Conservation (phyloP, 306 rosid genomes). For the Quercus bicolor region DNA sequence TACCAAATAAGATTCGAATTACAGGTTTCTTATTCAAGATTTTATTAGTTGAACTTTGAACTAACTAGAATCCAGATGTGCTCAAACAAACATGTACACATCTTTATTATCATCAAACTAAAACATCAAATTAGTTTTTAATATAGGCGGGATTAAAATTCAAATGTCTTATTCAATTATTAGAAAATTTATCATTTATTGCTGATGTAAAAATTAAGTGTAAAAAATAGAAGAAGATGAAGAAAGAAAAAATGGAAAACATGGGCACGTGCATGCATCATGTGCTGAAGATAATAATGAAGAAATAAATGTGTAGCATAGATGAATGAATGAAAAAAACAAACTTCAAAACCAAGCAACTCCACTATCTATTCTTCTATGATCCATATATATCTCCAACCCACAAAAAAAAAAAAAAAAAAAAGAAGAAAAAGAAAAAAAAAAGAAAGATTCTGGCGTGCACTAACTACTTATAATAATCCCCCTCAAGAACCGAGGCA, state of each 20-base stretch:
- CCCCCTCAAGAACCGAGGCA: constrained; percentile 43
- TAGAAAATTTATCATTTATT: too few species aligned
- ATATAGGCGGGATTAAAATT: fast-evolving
- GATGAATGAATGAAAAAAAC: constrained; percentile 21
- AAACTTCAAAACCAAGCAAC: constrained; percentile 67
- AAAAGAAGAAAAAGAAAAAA: not conserved
- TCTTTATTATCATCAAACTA: too few species aligned
- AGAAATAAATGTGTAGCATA: not conserved
- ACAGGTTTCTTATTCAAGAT: too few species aligned
- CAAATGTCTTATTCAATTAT: fast-evolving
- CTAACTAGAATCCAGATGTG: too few species aligned
- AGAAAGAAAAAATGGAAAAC: not conserved
- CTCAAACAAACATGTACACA: too few species aligned
- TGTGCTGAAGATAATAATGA: constrained; percentile 18
- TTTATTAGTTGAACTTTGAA: too few species aligned
- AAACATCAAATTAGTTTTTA: too few species aligned
- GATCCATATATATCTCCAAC: constrained; percentile 17
- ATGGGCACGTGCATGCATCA: constrained; percentile 45
- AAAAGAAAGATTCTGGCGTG: constrained; percentile 72
- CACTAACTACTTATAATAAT: constrained; percentile 42
- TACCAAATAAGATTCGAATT: too few species aligned
- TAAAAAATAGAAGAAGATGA: too few species aligned
- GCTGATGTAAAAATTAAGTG: too few species aligned
- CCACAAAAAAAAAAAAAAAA: not conserved
- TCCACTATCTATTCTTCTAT: constrained; percentile 19